Percentiles rank a stretch among this genome's conserved stretches.
Evolutionary conservation across 331 rosid species (phyloP).

Genomic region (Malus hybrid): DNA sequence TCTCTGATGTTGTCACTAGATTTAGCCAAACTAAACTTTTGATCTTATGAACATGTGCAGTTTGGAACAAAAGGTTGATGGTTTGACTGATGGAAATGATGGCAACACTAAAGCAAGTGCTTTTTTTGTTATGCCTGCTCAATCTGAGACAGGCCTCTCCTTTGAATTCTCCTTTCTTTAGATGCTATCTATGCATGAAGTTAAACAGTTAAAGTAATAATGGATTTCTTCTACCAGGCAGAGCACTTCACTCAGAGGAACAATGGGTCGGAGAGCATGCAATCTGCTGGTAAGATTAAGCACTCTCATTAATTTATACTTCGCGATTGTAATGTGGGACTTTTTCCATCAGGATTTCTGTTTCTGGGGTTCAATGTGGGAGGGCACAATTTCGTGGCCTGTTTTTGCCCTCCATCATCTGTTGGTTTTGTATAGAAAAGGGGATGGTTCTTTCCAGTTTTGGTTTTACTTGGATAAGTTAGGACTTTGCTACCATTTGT

Average conservation of each 20-base stretch:
- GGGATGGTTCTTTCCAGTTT: background rate
- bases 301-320: background rate
- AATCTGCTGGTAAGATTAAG: constrained; percentile 12
- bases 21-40: background rate
- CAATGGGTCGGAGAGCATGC: constrained; percentile 8
- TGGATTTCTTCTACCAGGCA: constrained; percentile 9
- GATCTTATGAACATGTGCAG: constrained; percentile 6
- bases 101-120: constrained; percentile 8
- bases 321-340: too few species aligned
- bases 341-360: background rate
- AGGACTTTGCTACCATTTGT: too few species aligned
- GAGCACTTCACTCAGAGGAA: constrained; percentile 3
- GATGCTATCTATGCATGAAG: background rate
- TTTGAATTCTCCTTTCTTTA: too few species aligned
- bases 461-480: too few species aligned
- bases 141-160: background rate
- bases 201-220: background rate
- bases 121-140: background rate
- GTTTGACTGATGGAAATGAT: constrained; percentile 4
- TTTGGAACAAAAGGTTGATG: constrained; percentile 1
- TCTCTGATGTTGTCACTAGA: background rate
- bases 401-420: background rate
- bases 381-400: background rate
- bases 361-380: background rate
- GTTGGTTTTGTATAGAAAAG: background rate